Percentiles rank a stretch among this genome's conserved stretches.
These are phyloP conservation scores for Dothistroma septosporum DNA, from an alignment of 2,329 filamentous ascomycete species.

Conservation along the genomic window DNA sequence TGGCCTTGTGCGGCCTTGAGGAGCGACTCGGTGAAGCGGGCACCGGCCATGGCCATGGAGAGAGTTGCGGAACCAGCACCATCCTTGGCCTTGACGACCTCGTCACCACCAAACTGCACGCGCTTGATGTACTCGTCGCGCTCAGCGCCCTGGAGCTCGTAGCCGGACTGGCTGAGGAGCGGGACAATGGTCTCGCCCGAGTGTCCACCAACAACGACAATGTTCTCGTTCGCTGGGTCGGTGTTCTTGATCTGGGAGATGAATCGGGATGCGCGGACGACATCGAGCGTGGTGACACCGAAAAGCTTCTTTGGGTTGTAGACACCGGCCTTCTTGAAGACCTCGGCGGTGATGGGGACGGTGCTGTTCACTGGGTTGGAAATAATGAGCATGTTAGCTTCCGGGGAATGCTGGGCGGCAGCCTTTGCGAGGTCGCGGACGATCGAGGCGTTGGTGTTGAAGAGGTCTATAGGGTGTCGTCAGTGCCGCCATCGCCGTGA, in stretches of 20 bases:
- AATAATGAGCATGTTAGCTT: conserved; percentile 96
- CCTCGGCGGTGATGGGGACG: conserved; percentile 93
- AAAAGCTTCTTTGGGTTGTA: conserved; percentile 99
- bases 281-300: conserved; percentile 98
- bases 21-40: conserved; percentile 79
- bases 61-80: conserved; percentile 95
- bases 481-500: not conserved
- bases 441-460: conserved; percentile 99
- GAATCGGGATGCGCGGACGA: conserved; percentile 96
- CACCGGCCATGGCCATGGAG: conserved; percentile 97
- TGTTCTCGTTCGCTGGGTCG: conserved; percentile 88
- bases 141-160: conserved; percentile 76
- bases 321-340: conserved; percentile 91
- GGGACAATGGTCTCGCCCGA: conserved; percentile 97
- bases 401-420: conserved; percentile 77
- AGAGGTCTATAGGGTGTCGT: conserved; percentile 63
- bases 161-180: conserved; percentile 88
- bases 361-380: conserved; percentile 99
- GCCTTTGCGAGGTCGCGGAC: conserved; percentile 98
- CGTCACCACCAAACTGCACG: conserved; percentile 98
- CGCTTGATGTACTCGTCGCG: conserved; percentile 77
- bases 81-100: conserved; percentile 98
- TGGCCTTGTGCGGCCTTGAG: conserved; percentile 89
- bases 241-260: conserved; percentile 89
- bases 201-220: conserved; percentile 95